Conservation (phyloP, 495 filamentous ascomycete species). For the Talaromyces thailandensis region DNA sequence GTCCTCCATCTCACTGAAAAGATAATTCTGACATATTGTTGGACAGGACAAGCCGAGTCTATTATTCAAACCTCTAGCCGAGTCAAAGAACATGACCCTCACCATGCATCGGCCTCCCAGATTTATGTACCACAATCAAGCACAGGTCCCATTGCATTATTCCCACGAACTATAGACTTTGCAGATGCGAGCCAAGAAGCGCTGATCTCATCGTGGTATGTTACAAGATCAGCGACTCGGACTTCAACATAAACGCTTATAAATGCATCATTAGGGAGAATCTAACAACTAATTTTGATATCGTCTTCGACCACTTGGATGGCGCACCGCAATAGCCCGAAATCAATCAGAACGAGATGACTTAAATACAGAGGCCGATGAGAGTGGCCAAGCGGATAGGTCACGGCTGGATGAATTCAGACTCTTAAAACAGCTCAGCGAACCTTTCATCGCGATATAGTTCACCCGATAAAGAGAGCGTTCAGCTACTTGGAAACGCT, state of each 20-base stretch:
- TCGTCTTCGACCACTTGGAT: not conserved
- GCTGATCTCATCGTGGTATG: not conserved
- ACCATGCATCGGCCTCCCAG: not conserved
- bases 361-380: not conserved
- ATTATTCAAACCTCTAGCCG: not conserved
- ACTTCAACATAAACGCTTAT: not conserved
- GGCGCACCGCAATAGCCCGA: not conserved
- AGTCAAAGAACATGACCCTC: not conserved
- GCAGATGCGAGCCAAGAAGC: not conserved
- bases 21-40: not conserved
- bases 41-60: not conserved
- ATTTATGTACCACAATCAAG: not conserved
- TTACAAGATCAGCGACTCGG: not conserved
- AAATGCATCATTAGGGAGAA: not conserved
- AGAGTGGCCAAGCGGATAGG: too few relatives aligned
- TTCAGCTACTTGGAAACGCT: too few relatives aligned
- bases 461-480: too few relatives aligned
- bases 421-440: not conserved
- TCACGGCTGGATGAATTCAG: too few relatives aligned
- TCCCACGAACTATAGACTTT: not conserved
- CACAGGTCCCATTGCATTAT: not conserved
- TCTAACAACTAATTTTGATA: not conserved
- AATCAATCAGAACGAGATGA: not conserved
- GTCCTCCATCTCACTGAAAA: too few relatives aligned
- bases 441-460: too few relatives aligned